Evolutionary conservation across 371 early-diverging fungal species (phyloP).

Genomic region (Haplosporangium sp.): DNA sequence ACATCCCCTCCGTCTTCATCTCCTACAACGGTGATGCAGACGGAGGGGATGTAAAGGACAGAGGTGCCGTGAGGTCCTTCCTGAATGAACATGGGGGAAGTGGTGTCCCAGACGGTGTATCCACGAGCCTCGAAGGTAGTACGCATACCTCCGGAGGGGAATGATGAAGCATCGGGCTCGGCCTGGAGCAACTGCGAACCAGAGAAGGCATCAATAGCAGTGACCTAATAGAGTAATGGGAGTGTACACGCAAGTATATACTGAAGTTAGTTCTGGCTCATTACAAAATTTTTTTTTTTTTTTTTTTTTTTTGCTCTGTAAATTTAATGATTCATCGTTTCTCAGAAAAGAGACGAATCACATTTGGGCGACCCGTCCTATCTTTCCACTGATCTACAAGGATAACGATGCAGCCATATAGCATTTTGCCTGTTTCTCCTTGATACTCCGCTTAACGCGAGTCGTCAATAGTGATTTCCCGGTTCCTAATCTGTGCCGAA

Average conservation of each 20-base stretch:
- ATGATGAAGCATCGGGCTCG: conserved; percentile 99
- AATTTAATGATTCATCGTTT: conserved; percentile 62
- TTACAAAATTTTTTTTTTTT: neutral
- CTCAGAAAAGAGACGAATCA: conserved; percentile 6
- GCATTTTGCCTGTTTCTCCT: neutral
- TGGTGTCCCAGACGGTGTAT: conserved; percentile 99
- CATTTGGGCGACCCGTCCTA: neutral
- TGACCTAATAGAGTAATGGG: conserved; percentile 75
- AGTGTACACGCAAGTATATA: conserved; percentile 61
- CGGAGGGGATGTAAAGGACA: conserved; percentile 96
- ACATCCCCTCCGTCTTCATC: conserved; percentile 98
- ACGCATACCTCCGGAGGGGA: conserved; percentile 98
- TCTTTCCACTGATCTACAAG: conserved; percentile 5
- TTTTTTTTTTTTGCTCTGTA: neutral
- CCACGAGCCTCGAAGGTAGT: conserved; percentile 99
- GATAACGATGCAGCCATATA: neutral
- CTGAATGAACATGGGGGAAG: conserved; percentile 95
- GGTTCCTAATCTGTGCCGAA: neutral
- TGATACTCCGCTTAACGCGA: neutral
- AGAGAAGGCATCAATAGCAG: conserved; percentile 94
- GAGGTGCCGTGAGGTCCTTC: conserved; percentile 91
- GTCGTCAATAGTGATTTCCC: neutral
- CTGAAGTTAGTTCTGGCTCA: neutral
- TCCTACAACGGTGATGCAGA: conserved; percentile 98
- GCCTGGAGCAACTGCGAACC: conserved; percentile 97